phyloP scores from a whole-genome alignment of 805 yeast genomes.

The Candida broadrunensis region DNA sequence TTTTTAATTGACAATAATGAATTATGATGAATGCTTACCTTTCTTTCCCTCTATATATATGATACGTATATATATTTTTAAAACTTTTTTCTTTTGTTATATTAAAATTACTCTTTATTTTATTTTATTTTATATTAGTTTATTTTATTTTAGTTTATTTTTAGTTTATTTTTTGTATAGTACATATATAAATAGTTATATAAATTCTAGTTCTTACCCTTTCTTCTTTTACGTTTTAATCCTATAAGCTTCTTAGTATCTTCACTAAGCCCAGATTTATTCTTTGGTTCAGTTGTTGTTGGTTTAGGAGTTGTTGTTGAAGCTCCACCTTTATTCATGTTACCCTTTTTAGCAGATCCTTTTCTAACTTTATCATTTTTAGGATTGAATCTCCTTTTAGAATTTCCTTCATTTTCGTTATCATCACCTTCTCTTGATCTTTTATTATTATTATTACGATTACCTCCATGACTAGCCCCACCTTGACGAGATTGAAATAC shows the following conservation, averaged over 20 bases:
- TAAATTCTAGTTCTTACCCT: conserved; percentile 37
- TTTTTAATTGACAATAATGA: conserved; percentile 3
- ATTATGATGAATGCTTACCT: conserved; percentile 1
- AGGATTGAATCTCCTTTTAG: conserved; percentile 15
- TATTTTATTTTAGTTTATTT: too few relatives aligned
- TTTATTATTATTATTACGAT: conserved; percentile 17
- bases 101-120: too few relatives aligned
- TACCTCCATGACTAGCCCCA: conserved; percentile 7
- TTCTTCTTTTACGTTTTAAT: conserved; percentile 64
- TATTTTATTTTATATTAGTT: too few relatives aligned
- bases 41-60: background rate
- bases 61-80: too few relatives aligned
- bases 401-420: conserved; percentile 9
- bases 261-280: conserved; percentile 42
- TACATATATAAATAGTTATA: too few relatives aligned
- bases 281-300: conserved; percentile 15
- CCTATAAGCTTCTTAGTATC: conserved; percentile 65
- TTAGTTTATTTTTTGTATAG: too few relatives aligned
- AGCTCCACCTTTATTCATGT: conserved; percentile 40
- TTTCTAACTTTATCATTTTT: conserved; percentile 19
- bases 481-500: conserved; percentile 35
- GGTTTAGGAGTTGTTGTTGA: conserved; percentile 10
- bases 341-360: conserved; percentile 39
- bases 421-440: conserved; percentile 22
- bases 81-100: too few relatives aligned